Percentiles rank a stretch among this genome's conserved stretches.
phyloP scores from a whole-genome alignment of 2,329 filamentous ascomycete genomes.

The Ceratocystis ficicola region DNA sequence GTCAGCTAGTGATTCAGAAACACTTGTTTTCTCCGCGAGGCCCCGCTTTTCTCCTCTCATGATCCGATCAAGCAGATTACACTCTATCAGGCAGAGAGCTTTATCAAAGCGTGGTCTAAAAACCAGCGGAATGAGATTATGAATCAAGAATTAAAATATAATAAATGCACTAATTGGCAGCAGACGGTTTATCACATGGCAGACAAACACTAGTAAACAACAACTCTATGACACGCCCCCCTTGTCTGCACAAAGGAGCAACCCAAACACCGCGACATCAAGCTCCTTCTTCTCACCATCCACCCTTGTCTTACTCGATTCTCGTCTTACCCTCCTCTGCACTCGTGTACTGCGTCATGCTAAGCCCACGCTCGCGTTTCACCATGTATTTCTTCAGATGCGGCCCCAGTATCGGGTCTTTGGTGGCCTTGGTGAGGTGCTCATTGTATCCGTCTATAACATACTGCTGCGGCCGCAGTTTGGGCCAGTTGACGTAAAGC shows the following conservation, averaged over 20 bases:
- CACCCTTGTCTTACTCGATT: constrained; percentile 53
- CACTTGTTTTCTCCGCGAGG: too few relatives aligned
- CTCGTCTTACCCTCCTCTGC: constrained; percentile 98
- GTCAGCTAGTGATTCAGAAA: too few relatives aligned
- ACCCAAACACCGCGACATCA: background rate
- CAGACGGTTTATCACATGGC: background rate
- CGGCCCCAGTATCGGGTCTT: constrained; percentile 67
- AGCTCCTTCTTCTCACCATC: background rate
- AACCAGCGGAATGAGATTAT: background rate
- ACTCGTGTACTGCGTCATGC: constrained; percentile 67
- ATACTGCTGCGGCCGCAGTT: constrained; percentile 78
- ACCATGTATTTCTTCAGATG: constrained; percentile 43
- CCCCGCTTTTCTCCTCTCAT: too few relatives aligned
- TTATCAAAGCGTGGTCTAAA: background rate
- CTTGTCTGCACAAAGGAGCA: background rate
- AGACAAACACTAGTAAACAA: background rate
- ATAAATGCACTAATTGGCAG: background rate
- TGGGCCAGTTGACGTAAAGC: constrained; percentile 97
- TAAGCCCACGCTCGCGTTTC: constrained; percentile 69
- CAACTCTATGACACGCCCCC: background rate
- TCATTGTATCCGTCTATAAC: constrained; percentile 82
- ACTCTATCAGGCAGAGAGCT: too few relatives aligned
- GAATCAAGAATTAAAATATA: background rate
- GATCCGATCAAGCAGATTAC: too few relatives aligned
- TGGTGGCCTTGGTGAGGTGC: constrained; percentile 67